Conservation (phyloP, 306 rosid species). For the Lotus japonicus region DNA sequence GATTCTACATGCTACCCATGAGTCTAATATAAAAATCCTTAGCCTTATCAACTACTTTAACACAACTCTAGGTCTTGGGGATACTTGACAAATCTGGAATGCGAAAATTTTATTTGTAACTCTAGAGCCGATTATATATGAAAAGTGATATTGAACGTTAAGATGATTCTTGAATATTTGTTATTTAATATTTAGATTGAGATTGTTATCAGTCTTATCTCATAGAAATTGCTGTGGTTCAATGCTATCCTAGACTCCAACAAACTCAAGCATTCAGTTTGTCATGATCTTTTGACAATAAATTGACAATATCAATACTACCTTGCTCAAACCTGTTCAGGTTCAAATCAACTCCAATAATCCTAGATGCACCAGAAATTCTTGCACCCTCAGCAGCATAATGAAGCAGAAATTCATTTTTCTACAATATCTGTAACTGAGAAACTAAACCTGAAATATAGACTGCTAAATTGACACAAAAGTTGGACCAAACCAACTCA, state of each 20-base stretch:
- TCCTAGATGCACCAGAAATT: conserved; percentile 31
- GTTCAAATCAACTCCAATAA: conserved; percentile 37
- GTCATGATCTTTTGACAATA: not conserved
- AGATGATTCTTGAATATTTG: too few relatives aligned
- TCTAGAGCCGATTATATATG: not conserved
- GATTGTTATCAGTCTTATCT: too few relatives aligned
- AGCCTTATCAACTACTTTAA: not conserved
- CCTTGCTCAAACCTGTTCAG: conserved; percentile 33
- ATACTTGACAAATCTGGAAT: conserved; percentile 4
- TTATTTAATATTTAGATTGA: too few relatives aligned
- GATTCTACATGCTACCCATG: conserved; percentile 2
- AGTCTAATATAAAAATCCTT: not conserved
- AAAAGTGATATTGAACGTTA: conserved; percentile 3
- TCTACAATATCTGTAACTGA: too few relatives aligned
- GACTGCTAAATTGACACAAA: too few relatives aligned
- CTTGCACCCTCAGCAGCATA: too few relatives aligned
- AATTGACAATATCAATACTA: conserved; percentile 1
- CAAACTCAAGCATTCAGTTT: not conserved
- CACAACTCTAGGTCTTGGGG: not conserved
- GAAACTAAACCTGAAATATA: too few relatives aligned
- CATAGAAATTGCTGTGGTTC: too few relatives aligned
- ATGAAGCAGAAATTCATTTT: too few relatives aligned
- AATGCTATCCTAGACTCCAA: too few relatives aligned
- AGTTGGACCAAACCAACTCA: too few relatives aligned
- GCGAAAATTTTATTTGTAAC: not conserved